Evolutionary conservation across 257 asterid genomes (phyloP), one percentile per base, ranked within the genome.

Genomic region (Linderniella brevidens): DNA sequence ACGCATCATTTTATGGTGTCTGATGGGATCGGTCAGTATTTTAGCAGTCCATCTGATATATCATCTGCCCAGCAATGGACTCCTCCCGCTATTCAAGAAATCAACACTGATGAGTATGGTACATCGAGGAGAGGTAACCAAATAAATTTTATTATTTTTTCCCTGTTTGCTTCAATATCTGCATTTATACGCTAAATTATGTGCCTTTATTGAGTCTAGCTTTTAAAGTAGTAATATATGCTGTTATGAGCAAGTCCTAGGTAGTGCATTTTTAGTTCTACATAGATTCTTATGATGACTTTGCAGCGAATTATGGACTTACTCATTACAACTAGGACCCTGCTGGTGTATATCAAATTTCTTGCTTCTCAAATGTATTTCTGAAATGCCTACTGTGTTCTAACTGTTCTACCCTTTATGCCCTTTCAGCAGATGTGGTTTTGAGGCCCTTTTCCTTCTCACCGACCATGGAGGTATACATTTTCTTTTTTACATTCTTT

Each of bases 61-160:
- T 84, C 96, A 53, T 92, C 93, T 12, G 56, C 64, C 10, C 94
- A 68, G 58, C 98, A 74, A 50, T 81, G 94, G 96, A 77, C 80
- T 51, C 88, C 99, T 10, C 94, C 96, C 11, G 70, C 77, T 17
- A 55, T 79, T 46, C 99, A 90, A 68, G 96, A 85, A 65, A 85
- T 85, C 58, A 80, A 68, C 50, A 57, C 61, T 19, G 86, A 77
- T 71, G 88, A 85, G 59, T 75, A 68, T 63, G 76, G 63, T 58
- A 57, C 69, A 48, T 70, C 94, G 14, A 71, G 77, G 57, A 72
- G 82, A 78, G 94, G 99, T 90, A 73, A 25, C 60, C 12, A 11
- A 52, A 10, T 15, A 37, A 14, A 41, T 12, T 38, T 18, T 16
- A 37, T 46, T 52, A 0, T 44, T 20, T 32, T 50, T 50, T 50